Evolutionary conservation across 805 yeast species (phyloP), one percentile per base, ranked within the genome.

Genomic region (Metschnikowia borealis): DNA sequence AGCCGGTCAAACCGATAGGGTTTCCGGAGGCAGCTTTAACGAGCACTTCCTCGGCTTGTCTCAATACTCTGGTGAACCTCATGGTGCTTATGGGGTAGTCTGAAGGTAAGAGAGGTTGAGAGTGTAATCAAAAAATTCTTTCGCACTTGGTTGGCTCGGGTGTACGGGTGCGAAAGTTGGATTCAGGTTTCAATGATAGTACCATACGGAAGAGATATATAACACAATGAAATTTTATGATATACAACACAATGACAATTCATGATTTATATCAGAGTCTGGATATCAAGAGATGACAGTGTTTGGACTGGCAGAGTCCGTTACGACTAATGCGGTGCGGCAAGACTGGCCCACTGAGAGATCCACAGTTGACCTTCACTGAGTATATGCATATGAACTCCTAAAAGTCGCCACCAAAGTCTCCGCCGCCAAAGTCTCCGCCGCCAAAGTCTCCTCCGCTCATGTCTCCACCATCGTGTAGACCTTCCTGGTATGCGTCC

Each of bases 1-100:
- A 67, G 2, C 94, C 95, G 3, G 96, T 80, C 54, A 89, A 59
- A 56, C 96, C 96, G 18, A 95, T 89, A 31, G 92, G 92, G 59
- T 82, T 73, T 0, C 89, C 90, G 35, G 73, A 70, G 3, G 78
- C 76, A 11, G 88, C 71, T 61, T 76, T 80, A 52, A 84, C 78
- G 50, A 84, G 74, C 10, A 79, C 84, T 61, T 81, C 71, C 59
- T 72, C 73, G n/a, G 69, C 73, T 56, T 71, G 72, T 64, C 62
- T 72, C 56, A 73, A 68, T 38, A 64, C 72, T 59, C 69, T 63
- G 33, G 77, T 66, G 59, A 67, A 69, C 65, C 74, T 73, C 78
- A 73, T 71, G 17, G 36, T 50, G 44, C 48, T 42, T 42, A 20
- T 33, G n/a, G 17, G 31, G 32, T 42, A 32, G 38, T 33, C 37